Evolutionary conservation across 108 stramenopile genomes (phyloP).

Genomic region (Fistulifera pelliculosa): DNA sequence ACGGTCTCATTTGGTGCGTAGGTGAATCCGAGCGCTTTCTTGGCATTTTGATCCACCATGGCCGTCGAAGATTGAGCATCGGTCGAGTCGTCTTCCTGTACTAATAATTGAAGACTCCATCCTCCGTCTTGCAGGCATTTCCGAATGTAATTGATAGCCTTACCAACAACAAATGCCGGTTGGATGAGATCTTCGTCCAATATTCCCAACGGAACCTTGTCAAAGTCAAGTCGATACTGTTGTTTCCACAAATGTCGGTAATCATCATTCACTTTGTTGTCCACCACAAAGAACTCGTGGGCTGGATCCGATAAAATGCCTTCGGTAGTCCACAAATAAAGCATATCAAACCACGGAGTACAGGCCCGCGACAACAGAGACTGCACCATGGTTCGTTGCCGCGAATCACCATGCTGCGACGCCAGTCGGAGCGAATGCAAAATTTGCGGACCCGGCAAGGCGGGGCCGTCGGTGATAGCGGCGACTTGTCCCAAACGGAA

Average conservation of each 20-base stretch:
- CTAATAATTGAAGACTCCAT: conserved; percentile 44
- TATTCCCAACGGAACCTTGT: conserved; percentile 72
- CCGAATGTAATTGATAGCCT: conserved; percentile 94
- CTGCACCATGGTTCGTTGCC: conserved; percentile 49
- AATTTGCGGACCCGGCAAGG: conserved; percentile 74
- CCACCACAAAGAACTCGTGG: conserved; percentile 75
- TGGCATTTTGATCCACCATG: conserved; percentile 11
- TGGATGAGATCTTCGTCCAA: conserved; percentile 21
- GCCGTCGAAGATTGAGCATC: conserved; percentile 11
- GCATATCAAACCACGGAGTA: conserved; percentile 62
- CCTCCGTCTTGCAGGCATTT: conserved; percentile 53
- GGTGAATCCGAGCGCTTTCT: background rate
- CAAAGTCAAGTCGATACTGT: conserved; percentile 55
- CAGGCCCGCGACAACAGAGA: conserved; percentile 51
- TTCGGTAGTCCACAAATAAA: conserved; percentile 58
- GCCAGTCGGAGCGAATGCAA: conserved; percentile 65
- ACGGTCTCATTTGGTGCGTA: background rate
- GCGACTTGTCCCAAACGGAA: conserved; percentile 56
- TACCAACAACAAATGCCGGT: conserved; percentile 79
- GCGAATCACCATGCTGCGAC: conserved; percentile 70
- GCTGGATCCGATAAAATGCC: conserved; percentile 56
- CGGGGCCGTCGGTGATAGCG: conserved; percentile 56
- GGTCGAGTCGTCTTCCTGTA: conserved; percentile 9
- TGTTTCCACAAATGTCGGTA: conserved; percentile 53
- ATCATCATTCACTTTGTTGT: conserved; percentile 14